These are phyloP conservation scores for Russula lepida DNA, from an alignment of 768 basidiomycete species.

Conservation along the genomic window DNA sequence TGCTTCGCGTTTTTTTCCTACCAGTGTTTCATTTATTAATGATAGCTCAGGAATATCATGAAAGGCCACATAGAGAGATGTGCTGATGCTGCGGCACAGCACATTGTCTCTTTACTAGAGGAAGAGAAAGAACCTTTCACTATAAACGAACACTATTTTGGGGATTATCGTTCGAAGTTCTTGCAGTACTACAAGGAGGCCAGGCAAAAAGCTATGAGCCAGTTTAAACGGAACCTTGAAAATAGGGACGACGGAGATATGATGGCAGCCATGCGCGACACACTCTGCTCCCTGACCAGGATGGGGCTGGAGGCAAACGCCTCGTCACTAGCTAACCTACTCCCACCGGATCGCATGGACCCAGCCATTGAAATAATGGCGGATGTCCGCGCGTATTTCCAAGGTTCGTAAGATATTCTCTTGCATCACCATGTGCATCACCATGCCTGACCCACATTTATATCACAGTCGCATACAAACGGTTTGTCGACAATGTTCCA, in stretches of 20 bases:
- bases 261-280: constrained; percentile 13
- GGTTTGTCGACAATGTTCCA: constrained; percentile 50
- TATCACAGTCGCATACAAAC: constrained; percentile 44
- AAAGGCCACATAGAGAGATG: constrained; percentile 4
- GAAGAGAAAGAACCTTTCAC: constrained; percentile 21
- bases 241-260: background rate
- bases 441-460: background rate
- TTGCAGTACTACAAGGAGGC: constrained; percentile 36
- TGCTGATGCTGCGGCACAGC: constrained; percentile 1
- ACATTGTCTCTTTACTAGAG: constrained; percentile 10
- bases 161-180: constrained; percentile 39
- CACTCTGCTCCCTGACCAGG: constrained; percentile 31
- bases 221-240: background rate
- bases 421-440: background rate
- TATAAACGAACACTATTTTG: constrained; percentile 22
- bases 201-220: constrained; percentile 5
- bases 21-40: background rate
- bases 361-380: constrained; percentile 59
- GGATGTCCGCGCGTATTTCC: constrained; percentile 62
- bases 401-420: constrained; percentile 39
- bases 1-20: background rate
- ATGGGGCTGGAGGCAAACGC: constrained; percentile 34
- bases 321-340: constrained; percentile 39
- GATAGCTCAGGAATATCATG: constrained; percentile 4
- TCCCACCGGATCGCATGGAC: constrained; percentile 45